phyloP scores from a whole-genome alignment of 2,329 filamentous ascomycete genomes.

The Berkeleyomyces rouxiae region DNA sequence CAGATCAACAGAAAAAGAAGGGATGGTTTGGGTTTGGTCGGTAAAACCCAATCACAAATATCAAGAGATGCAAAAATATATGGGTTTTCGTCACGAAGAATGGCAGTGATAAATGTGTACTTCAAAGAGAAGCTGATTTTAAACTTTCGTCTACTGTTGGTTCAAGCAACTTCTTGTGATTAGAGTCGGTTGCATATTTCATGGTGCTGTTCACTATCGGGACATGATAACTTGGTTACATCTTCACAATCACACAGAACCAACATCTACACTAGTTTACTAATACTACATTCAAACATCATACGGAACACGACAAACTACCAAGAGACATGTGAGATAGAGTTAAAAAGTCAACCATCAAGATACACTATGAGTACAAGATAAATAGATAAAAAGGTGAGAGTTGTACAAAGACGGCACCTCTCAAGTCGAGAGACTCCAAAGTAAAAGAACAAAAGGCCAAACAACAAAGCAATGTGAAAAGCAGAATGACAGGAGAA shows the following conservation, averaged over 20 bases:
- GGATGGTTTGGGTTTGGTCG: constrained; percentile 65
- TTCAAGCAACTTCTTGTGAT: too few species aligned
- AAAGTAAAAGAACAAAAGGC: not conserved
- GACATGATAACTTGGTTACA: too few species aligned
- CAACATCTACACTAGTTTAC: not conserved
- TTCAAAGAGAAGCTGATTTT: too few species aligned
- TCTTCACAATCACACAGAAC: too few species aligned
- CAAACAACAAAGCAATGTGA: not conserved
- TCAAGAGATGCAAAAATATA: not conserved
- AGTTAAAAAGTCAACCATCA: constrained; percentile 10
- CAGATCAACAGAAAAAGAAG: constrained; percentile 38
- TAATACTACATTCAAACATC: too few species aligned
- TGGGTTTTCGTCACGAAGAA: not conserved
- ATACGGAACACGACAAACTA: too few species aligned
- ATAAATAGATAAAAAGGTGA: constrained; percentile 7
- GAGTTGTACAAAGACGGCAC: constrained; percentile 1
- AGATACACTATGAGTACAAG: constrained; percentile 12
- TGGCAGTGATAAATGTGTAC: too few species aligned
- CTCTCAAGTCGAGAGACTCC: not conserved
- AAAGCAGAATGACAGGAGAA: not conserved
- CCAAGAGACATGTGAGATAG: not conserved
- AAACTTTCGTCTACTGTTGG: too few species aligned
- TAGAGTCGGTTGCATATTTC: too few species aligned
- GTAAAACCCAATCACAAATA: constrained; percentile 17
- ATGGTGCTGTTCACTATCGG: too few species aligned